Evolutionary conservation across 371 early-diverging fungal genomes (phyloP), one percentile per base, ranked within the genome.

Genomic region (Rhizomucor pusillus): DNA sequence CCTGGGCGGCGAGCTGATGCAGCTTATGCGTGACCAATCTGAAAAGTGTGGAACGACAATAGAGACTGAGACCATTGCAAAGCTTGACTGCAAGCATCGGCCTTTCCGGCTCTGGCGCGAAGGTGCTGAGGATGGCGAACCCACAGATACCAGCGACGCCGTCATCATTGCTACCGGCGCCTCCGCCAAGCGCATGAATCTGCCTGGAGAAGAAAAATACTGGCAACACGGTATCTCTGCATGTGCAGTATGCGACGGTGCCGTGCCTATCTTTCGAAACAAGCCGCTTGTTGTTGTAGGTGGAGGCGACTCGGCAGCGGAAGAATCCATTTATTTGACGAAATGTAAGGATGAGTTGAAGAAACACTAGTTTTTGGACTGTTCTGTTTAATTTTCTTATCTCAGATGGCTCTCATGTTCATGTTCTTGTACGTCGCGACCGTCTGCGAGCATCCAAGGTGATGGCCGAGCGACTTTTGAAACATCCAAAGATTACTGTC

Each of bases 241-340:
- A 18, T 99, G 99, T 73, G 99, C 99, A 43, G 98, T 98, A 35
- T 99, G 99, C 84, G 99, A 99, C 75, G 99, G 88, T 73, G 97
- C 96, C 56, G 93, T 90, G 16, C 98, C 98, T 29, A 94, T 98
- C 59, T 98, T 95, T 82, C 88, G 91, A 56, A 89, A 95, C 77
- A 93, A 96, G 82, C 90, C 89, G 40, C 68, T 93, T 59, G 90
- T 87, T 47, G 98, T 99, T 23, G 87, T 99, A 59, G 99, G 99
- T 63, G 99, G 99, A 61, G 99, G 99, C 57, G 99, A 99, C 79
- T 92, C 97, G 64, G 99, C 99, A 50, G 91, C 92, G 75, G 99
- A 99, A 74, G 99, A 99, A 76, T 93, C 97, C 35, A 88, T 90
- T 37, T 99, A 93, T 81, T 82, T 99, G 57, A 94, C 94, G 36